Percentiles rank a stretch among this genome's conserved stretches.
Conservation (phyloP, 2,329 filamentous ascomycete genomes). For the Aspergillus luchuensis region DNA sequence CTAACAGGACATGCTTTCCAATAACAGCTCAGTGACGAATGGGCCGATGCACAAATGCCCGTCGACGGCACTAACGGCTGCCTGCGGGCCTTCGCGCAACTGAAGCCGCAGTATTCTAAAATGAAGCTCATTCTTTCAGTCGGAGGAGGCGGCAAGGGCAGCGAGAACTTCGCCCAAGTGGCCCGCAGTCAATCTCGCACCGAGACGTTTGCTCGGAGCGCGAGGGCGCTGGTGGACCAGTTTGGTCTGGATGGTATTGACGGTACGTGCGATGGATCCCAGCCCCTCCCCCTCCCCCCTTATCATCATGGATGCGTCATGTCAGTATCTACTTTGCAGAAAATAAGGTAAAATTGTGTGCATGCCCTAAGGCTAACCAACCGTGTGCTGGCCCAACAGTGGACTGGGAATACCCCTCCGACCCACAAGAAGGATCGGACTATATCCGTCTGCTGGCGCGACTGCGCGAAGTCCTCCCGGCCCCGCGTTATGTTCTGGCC, state of each 20-base stretch:
- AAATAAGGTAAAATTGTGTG: background rate
- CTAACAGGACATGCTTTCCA: slow-evolving; percentile 6
- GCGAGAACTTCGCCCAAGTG: slow-evolving; percentile 67
- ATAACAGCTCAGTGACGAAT: slow-evolving; percentile 72
- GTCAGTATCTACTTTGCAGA: background rate
- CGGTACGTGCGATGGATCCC: slow-evolving; percentile 53
- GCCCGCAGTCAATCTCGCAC: slow-evolving; percentile 62
- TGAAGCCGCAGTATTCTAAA: slow-evolving; percentile 70
- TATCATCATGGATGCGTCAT: background rate
- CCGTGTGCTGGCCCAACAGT: slow-evolving; percentile 52
- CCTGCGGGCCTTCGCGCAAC: slow-evolving; percentile 69
- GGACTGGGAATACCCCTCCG: slow-evolving; percentile 76
- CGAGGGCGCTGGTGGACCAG: slow-evolving; percentile 66
- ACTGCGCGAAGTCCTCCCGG: slow-evolving; percentile 67
- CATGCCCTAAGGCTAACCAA: background rate
- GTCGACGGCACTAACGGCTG: slow-evolving; percentile 73
- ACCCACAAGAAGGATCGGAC: slow-evolving; percentile 66
- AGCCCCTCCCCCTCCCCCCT: background rate
- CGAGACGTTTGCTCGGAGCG: slow-evolving; percentile 71
- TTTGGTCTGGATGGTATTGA: slow-evolving; percentile 76
- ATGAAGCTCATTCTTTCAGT: slow-evolving; percentile 77
- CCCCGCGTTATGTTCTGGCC: slow-evolving; percentile 69
- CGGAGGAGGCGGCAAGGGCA: slow-evolving; percentile 66
- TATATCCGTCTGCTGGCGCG: slow-evolving; percentile 69
- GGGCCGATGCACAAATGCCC: slow-evolving; percentile 70